These are phyloP conservation scores for Mucor mucedo DNA, from an alignment of 371 early-diverging fungal genomes.

Conservation along the genomic window DNA sequence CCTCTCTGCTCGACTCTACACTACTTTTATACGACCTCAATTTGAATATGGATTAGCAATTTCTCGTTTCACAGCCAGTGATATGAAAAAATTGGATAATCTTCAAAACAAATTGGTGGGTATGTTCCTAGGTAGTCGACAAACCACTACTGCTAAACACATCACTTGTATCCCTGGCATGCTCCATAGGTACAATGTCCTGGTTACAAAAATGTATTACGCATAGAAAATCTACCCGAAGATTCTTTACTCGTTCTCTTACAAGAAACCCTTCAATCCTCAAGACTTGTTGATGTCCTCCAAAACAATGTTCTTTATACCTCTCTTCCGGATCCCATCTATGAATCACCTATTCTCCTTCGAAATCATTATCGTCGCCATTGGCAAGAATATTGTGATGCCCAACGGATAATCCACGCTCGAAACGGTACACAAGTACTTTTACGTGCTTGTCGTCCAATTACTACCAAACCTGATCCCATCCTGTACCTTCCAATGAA, in stretches of 20 bases:
- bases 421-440: no score
- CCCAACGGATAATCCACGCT: no score
- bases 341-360: background rate
- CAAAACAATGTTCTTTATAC: background rate
- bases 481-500: no score
- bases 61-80: background rate
- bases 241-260: background rate
- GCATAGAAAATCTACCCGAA: background rate
- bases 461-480: no score
- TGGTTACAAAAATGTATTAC: background rate
- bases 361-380: background rate
- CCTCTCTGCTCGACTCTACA: background rate
- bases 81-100: background rate
- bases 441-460: no score
- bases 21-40: background rate
- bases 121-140: background rate
- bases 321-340: background rate
- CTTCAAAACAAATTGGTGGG: background rate
- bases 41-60: slow-evolving; percentile 6
- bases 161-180: background rate
- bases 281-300: background rate
- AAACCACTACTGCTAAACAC: background rate
- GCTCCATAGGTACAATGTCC: background rate
- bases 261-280: background rate
- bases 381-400: background rate